phyloP scores from a whole-genome alignment of 2,329 filamentous ascomycete genomes.

The Chaetothyriales sp. region DNA sequence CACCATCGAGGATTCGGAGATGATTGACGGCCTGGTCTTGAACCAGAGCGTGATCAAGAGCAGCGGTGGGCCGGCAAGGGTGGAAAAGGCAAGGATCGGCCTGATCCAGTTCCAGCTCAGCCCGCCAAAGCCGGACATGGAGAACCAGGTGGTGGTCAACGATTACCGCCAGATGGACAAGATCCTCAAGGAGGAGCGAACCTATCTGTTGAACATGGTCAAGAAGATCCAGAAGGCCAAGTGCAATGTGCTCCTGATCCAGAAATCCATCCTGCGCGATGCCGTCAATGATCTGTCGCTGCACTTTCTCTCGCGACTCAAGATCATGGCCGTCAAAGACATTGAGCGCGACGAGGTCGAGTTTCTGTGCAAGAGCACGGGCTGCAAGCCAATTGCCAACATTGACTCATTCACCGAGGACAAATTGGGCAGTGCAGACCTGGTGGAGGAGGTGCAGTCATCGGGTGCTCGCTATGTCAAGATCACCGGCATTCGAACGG shows the following conservation, averaged over 20 bases:
- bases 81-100: constrained; percentile 95
- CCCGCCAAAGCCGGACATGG: constrained; percentile 98
- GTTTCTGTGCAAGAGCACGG: constrained; percentile 97
- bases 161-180: constrained; percentile 99
- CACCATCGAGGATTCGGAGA: constrained; percentile 95
- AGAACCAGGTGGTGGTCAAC: constrained; percentile 98
- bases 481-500: constrained; percentile 75
- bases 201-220: constrained; percentile 95
- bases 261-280: constrained; percentile 95
- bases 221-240: constrained; percentile 99
- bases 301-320: constrained; percentile 93
- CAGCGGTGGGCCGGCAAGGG: constrained; percentile 74
- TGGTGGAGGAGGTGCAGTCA: constrained; percentile 82
- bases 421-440: constrained; percentile 84
- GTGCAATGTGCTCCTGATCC: constrained; percentile 95
- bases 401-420: constrained; percentile 98
- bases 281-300: constrained; percentile 95
- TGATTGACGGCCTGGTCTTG: constrained; percentile 86
- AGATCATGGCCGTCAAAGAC: constrained; percentile 91
- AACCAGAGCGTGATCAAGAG: constrained; percentile 89
- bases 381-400: constrained; percentile 97
- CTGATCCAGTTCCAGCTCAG: constrained; percentile 98
- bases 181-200: constrained; percentile 97
- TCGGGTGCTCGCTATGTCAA: constrained; percentile 88
- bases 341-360: constrained; percentile 98